phyloP scores from a whole-genome alignment of 208 protist species.

The Polymyxa betae region DNA sequence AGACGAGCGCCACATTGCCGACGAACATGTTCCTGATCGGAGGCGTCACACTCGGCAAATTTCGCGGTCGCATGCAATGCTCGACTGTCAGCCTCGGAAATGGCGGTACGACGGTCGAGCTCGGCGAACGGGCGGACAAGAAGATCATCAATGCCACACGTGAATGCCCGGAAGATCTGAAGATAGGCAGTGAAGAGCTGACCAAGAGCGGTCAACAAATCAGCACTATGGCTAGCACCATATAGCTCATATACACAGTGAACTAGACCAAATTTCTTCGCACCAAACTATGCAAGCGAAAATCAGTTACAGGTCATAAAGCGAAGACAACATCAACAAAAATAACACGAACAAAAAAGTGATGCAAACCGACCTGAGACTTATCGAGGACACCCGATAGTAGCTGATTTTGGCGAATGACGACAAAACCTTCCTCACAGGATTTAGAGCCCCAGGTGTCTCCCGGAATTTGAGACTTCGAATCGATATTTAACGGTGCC shows the following conservation, averaged over 20 bases:
- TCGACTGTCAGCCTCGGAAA: neutral
- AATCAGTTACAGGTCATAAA: too few relatives aligned
- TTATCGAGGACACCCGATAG: constrained; percentile 97
- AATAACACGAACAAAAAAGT: neutral
- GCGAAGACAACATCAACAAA: neutral
- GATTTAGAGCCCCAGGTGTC: constrained; percentile 22
- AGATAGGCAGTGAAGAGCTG: constrained; percentile 92
- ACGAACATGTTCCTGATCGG: neutral
- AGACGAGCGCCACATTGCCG: neutral
- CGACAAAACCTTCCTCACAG: constrained; percentile 76
- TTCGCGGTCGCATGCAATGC: neutral
- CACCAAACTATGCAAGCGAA: too few relatives aligned
- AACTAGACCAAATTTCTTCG: constrained; percentile 73
- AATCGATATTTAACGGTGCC: constrained; percentile 50
- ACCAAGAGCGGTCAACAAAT: constrained; percentile 89
- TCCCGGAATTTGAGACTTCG: constrained; percentile 45
- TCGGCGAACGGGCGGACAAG: constrained; percentile 71
- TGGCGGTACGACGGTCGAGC: neutral
- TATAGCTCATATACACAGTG: constrained; percentile 91
- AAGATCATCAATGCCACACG: constrained; percentile 97
- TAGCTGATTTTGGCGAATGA: constrained; percentile 90
- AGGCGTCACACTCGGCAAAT: neutral
- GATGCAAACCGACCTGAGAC: too few relatives aligned
- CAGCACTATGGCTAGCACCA: constrained; percentile 84
- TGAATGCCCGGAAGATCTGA: constrained; percentile 88